Evolutionary conservation across 805 yeast species (phyloP), one percentile per base, ranked within the genome.

Genomic region (Sugiyamaella valdiviana): DNA sequence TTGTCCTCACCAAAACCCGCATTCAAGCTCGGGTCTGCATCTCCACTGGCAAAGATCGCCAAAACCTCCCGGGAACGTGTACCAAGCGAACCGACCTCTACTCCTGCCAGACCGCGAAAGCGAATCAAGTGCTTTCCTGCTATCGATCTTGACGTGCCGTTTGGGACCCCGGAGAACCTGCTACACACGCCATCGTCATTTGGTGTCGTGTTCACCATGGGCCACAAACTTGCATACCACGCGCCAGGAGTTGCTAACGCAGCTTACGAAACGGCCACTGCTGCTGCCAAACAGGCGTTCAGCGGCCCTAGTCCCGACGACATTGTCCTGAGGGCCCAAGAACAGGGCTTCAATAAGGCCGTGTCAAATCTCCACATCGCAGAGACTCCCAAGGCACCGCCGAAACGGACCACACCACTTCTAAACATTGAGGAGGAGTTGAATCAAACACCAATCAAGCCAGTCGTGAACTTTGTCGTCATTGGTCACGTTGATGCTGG

Each of bases 401-500:
- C 50, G 5, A 42, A 26, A 17, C 17, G 44, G 14, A 5, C 40
- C 10, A 17, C 49, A 7, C 32, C 49, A 5, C 37, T 37, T 17
- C 15, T 47, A 16, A 16, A 45, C 40, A 48, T 53, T 10, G 47
- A 37, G 15, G 38, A 44, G 20, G 53, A 54, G 24, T 2, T 47
- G 37, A 19, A 29, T 23, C 42, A 49, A 26, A 22, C 38, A 5
- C 15, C 44, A 16, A 24, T 29, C 15, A 80, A 80, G 56, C 84
- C 85, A 1, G 75, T 71, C 47, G 66, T 81, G 44, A 77, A 84
- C n/a, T 83, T 83, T 57, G 89, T 85, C 29, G 88, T 85, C 3
- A 83, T 85, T 55, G 93, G 95, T 9, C 95, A 85, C 63, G 91
- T 85, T 5, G 95, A 85, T 64, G 86, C 91, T 0, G 95, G 95